These are phyloP conservation scores for Ophiostoma novo-ulmi DNA, from an alignment of 2,329 filamentous ascomycete species.

Conservation along the genomic window DNA sequence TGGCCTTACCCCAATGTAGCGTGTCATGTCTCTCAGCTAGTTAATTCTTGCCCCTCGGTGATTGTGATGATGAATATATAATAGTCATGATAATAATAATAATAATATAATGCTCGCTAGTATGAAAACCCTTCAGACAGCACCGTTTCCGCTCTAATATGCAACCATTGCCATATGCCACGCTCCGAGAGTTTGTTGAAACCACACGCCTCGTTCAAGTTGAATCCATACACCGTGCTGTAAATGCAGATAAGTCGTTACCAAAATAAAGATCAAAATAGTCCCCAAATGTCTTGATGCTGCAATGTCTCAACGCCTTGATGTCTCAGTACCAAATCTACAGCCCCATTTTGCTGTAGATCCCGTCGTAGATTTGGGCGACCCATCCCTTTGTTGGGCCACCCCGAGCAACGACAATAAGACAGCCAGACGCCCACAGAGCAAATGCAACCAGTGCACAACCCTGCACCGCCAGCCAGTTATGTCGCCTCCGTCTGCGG, in stretches of 20 bases:
- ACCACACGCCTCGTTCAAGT: constrained; percentile 14
- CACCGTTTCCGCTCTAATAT: neutral
- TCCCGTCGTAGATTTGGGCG: constrained; percentile 69
- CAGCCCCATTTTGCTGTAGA: constrained; percentile 43
- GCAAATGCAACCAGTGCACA: constrained; percentile 52
- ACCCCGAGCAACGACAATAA: constrained; percentile 70
- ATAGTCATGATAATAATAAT: neutral
- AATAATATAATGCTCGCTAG: neutral
- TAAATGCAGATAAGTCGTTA: neutral
- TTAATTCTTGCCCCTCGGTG: neutral
- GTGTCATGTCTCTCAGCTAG: neutral
- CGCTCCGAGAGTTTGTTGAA: neutral
- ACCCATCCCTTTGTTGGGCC: constrained; percentile 73
- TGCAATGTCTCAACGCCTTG: neutral
- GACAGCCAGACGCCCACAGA: constrained; percentile 75
- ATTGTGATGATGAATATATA: neutral
- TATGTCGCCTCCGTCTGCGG: constrained; percentile 47
- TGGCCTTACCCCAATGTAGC: neutral
- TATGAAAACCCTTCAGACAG: neutral
- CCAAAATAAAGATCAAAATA: neutral
- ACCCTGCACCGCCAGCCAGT: constrained; percentile 68
- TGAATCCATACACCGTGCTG: constrained; percentile 3
- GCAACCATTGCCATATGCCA: constrained; percentile 1
- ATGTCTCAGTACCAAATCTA: neutral
- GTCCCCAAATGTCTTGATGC: neutral